Percentiles rank a stretch among this genome's conserved stretches.
Evolutionary conservation across 768 basidiomycete genomes (phyloP).

Genomic region (Cytidiella melzeri): DNA sequence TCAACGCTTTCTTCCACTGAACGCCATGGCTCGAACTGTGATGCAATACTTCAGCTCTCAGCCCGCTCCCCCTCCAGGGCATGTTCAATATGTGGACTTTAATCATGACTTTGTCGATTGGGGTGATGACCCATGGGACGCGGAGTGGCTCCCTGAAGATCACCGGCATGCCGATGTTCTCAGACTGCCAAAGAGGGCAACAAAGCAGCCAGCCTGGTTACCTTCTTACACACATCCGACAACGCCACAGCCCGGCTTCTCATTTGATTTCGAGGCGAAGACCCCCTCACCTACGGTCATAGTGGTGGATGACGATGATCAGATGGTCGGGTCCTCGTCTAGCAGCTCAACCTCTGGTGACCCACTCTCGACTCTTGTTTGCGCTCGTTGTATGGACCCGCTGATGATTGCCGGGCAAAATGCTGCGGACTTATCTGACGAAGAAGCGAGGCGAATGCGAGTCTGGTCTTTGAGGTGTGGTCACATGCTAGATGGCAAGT

Average conservation of each 20-base stretch:
- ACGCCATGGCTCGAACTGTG: not conserved
- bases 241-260: slow-evolving; percentile 54
- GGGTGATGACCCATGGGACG: slow-evolving; percentile 3
- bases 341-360: slow-evolving; percentile 24
- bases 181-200: not conserved
- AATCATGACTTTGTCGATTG: not conserved
- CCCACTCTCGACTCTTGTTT: slow-evolving; percentile 47
- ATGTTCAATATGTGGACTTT: not conserved
- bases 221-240: slow-evolving; percentile 51
- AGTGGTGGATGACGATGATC: slow-evolving; percentile 42
- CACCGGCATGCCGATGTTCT: not conserved
- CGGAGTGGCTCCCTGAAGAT: not conserved
- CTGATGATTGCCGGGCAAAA: slow-evolving; percentile 49
- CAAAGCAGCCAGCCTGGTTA: slow-evolving; percentile 11
- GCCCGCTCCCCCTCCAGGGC: not conserved
- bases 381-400: slow-evolving; percentile 61
- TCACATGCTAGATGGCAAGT: slow-evolving; percentile 76
- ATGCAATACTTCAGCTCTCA: not conserved
- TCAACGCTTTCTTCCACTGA: not conserved
- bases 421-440: slow-evolving; percentile 13
- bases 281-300: slow-evolving; percentile 30
- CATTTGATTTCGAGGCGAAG: slow-evolving; percentile 50
- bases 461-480: slow-evolving; percentile 75
- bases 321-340: slow-evolving; percentile 11
- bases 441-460: slow-evolving; percentile 38